These are phyloP conservation scores for Naumovozyma castellii DNA, from an alignment of 805 yeast genomes.

Conservation along the genomic window DNA sequence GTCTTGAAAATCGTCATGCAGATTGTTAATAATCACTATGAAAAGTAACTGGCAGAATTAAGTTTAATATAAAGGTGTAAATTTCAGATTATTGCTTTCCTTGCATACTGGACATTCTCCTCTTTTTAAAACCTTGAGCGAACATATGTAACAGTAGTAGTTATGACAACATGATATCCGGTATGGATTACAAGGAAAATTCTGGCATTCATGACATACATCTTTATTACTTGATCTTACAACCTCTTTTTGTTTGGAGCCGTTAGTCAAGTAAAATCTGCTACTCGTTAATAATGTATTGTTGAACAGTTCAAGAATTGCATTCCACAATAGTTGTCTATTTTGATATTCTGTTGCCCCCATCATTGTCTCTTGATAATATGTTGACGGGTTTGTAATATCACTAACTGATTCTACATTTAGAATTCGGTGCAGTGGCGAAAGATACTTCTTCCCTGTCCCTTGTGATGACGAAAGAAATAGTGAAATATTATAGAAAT, in stretches of 20 bases:
- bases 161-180: constrained; percentile 3
- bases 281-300: constrained; percentile 11
- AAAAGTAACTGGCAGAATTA: too few relatives aligned
- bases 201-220: constrained; percentile 3
- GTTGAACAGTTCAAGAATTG: constrained; percentile 21
- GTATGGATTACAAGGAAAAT: constrained; percentile 5
- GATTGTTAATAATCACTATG: too few relatives aligned
- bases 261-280: background rate
- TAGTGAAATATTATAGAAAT: constrained; percentile 2
- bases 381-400: background rate
- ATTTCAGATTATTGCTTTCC: too few relatives aligned
- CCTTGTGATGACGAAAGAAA: constrained; percentile 3
- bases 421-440: constrained; percentile 16
- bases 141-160: constrained; percentile 5
- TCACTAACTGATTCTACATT: constrained; percentile 4
- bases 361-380: constrained; percentile 13
- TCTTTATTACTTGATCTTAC: too few relatives aligned
- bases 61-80: too few relatives aligned
- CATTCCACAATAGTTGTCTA: constrained; percentile 26
- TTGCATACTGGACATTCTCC: background rate
- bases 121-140: constrained; percentile 1
- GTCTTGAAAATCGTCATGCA: too few relatives aligned
- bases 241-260: background rate
- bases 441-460: constrained; percentile 4
- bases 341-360: constrained; percentile 21